Percentiles rank a stretch among this genome's conserved stretches.
phyloP scores from a whole-genome alignment of 1,284 basidiomycete genomes.

The Thecaphora frezii region DNA sequence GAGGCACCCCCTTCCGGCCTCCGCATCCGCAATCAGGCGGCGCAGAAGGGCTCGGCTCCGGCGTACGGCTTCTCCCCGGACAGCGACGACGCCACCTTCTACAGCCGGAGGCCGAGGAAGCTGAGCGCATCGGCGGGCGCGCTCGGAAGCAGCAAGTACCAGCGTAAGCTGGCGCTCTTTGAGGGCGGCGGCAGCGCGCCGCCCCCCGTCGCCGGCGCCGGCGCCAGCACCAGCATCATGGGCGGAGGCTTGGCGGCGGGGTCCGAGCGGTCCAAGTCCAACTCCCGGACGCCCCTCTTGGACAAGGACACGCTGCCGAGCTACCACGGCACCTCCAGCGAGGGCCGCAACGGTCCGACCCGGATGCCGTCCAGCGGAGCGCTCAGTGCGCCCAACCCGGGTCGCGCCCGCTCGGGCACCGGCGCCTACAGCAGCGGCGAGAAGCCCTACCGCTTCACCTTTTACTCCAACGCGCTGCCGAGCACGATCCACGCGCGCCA shows the following conservation, averaged over 20 bases:
- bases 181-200: conserved; percentile 66
- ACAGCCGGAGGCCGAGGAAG: conserved; percentile 51
- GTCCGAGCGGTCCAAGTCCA: conserved; percentile 9
- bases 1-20: conserved; percentile 17
- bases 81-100: conserved; percentile 54
- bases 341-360: neutral
- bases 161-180: conserved; percentile 87
- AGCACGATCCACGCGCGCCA: conserved; percentile 93
- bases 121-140: conserved; percentile 29
- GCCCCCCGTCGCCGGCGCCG: conserved; percentile 39
- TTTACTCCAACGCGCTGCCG: conserved; percentile 90
- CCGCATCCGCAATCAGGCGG: conserved; percentile 15
- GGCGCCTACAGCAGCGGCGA: conserved; percentile 38
- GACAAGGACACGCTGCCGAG: conserved; percentile 56
- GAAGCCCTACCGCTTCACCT: conserved; percentile 93
- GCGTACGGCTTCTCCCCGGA: conserved; percentile 48
- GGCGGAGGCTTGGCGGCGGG: conserved; percentile 56
- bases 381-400: neutral
- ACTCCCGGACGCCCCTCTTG: conserved; percentile 59
- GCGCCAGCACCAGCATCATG: conserved; percentile 59
- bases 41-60: conserved; percentile 15
- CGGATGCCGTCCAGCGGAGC: conserved; percentile 13
- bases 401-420: conserved; percentile 20
- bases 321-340: conserved; percentile 48
- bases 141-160: conserved; percentile 60